Percentiles rank a stretch among this genome's conserved stretches.
Conservation (phyloP, 371 early-diverging fungal genomes). For the Mucor indicus region DNA sequence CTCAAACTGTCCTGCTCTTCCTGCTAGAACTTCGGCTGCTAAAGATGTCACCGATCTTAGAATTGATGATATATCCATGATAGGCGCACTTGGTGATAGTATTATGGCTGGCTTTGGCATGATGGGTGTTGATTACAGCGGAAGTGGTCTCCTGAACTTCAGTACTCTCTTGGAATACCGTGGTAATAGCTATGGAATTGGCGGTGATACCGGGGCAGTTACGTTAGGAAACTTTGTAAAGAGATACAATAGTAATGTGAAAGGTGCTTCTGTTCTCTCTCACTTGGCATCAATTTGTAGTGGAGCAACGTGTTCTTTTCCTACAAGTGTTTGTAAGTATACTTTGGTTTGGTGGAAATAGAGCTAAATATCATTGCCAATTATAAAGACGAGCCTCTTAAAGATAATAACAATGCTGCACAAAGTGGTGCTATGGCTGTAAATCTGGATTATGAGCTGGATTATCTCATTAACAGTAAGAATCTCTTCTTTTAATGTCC, state of each 20-base stretch:
- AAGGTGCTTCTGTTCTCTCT: slow-evolving; percentile 24
- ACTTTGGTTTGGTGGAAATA: no score
- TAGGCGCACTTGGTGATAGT: slow-evolving; percentile 29
- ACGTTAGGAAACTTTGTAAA: slow-evolving; percentile 26
- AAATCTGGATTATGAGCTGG: slow-evolving; percentile 23
- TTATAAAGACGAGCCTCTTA: slow-evolving; percentile 19
- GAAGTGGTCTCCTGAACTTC: slow-evolving; percentile 8
- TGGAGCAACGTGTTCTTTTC: background rate
- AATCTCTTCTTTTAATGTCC: no score
- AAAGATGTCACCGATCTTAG: slow-evolving; percentile 23
- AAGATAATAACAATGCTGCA: slow-evolving; percentile 31
- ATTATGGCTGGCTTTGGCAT: slow-evolving; percentile 29
- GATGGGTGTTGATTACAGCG: slow-evolving; percentile 17
- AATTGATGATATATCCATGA: slow-evolving; percentile 21
- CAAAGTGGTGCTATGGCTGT: slow-evolving; percentile 28
- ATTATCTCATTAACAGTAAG: slow-evolving; percentile 31
- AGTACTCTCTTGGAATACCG: slow-evolving; percentile 22
- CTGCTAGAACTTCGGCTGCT: slow-evolving; percentile 2
- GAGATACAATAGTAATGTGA: slow-evolving; percentile 19
- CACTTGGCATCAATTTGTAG: slow-evolving; percentile 18
- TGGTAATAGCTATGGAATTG: slow-evolving; percentile 31
- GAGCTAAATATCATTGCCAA: no score
- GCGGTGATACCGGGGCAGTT: slow-evolving; percentile 25
- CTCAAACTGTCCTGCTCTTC: slow-evolving; percentile 12
- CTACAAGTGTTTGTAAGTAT: slow-evolving; percentile 8